Base-by-base conservation (phyloP, 164 flowering plant species). In the Protea cynaroides region DNA sequence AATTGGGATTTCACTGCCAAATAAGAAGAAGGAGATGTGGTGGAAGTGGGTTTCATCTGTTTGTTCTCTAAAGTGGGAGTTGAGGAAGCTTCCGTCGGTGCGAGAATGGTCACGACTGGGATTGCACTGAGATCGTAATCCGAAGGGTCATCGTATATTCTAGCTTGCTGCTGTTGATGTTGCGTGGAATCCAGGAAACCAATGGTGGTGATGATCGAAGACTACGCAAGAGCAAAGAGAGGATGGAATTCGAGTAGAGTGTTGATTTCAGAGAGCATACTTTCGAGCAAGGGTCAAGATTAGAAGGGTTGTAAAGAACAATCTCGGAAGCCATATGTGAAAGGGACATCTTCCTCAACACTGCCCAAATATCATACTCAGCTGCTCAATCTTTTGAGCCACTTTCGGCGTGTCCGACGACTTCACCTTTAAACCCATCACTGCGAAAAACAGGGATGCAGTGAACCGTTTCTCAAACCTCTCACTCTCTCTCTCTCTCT, bases 361-460 rank as follows among this genome's bases (percentile, higher is more conserved):
- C 64, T 61, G 0, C 79, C 84, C 80, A n/a, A 92, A 78, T 3
- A 71, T 89, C 83, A 78, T 78, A 68, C 90, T 96, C 5, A 92
- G 74, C 79, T 84, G 90, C 71, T 92, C 88, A 5, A 92, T 78
- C 72, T 85, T 87, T 61, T 76, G 84, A 9, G 95, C 98, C 0
- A 92, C 90, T 4, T 85, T 87, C 1, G 85, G 87, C 98, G 90
- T 89, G 56, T 88, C 95, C 3, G 98, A 83, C 0, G 86, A 65
- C 63, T 76, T 74, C 17, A 92, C 91, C 65, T 85, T 85, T 84
- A 89, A 92, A 0, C 98, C 98, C 56, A 92, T 60, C 8, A 79
- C 91, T 8, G 85, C 96, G 0, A 92, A 71, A 0, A 89, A 75
- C 13, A n/a, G n/a, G n/a, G n/a, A n/a, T n/a, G n/a, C n/a, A n/a